Evolutionary conservation across 495 filamentous ascomycete species (phyloP).

Genomic region (Pyrenula massariospora): DNA sequence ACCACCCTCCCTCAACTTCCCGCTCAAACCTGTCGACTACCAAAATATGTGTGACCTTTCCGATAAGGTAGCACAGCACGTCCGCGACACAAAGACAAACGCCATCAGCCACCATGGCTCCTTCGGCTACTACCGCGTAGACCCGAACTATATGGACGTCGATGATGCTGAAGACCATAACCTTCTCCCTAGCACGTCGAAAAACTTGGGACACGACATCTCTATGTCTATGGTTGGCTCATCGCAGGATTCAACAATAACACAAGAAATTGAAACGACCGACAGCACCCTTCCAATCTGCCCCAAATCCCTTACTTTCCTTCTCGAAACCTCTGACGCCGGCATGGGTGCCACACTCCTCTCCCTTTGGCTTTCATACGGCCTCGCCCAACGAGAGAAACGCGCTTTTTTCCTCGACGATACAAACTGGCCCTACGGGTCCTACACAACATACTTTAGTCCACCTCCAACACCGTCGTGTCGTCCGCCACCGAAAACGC

Average conservation of each 20-base stretch:
- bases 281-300: slow-evolving; percentile 34
- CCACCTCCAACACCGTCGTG: slow-evolving; percentile 45
- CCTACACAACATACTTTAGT: slow-evolving; percentile 54
- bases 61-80: slow-evolving; percentile 36
- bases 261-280: slow-evolving; percentile 13
- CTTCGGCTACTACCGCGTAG: slow-evolving; percentile 42
- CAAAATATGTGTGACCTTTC: slow-evolving; percentile 47
- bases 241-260: background rate
- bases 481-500: slow-evolving; percentile 44
- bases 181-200: slow-evolving; percentile 28
- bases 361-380: slow-evolving; percentile 67
- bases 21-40: slow-evolving; percentile 46
- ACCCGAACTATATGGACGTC: slow-evolving; percentile 56
- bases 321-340: slow-evolving; percentile 53
- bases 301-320: slow-evolving; percentile 54
- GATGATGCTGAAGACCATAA: slow-evolving; percentile 46
- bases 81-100: slow-evolving; percentile 30
- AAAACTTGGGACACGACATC: slow-evolving; percentile 7
- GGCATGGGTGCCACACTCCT: slow-evolving; percentile 59
- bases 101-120: slow-evolving; percentile 25
- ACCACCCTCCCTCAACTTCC: slow-evolving; percentile 43
- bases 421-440: slow-evolving; percentile 63
- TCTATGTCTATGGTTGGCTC: no score
- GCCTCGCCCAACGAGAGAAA: slow-evolving; percentile 54
- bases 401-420: slow-evolving; percentile 68